Conservation (phyloP, 192 early-diverging fungal genomes). For the Coemansia sp. region DNA sequence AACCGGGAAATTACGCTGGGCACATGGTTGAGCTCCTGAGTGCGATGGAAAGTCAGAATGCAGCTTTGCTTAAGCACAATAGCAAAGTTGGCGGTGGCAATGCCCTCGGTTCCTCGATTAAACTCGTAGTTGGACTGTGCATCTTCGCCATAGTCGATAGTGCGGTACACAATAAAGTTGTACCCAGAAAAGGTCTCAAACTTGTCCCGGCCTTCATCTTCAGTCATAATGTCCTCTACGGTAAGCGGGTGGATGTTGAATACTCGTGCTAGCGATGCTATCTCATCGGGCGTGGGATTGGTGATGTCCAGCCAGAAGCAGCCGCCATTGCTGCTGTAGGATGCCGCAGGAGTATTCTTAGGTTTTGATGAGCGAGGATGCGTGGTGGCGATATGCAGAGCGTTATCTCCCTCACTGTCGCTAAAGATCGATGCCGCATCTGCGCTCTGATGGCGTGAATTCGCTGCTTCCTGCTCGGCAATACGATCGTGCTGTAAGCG, state of each 20-base stretch:
- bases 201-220: conserved; percentile 90
- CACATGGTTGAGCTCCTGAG: conserved; percentile 57
- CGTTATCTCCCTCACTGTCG: conserved; percentile 13
- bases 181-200: conserved; percentile 83
- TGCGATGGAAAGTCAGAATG: conserved; percentile 48
- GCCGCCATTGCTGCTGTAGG: conserved; percentile 16
- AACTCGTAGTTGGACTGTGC: conserved; percentile 44
- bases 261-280: conserved; percentile 60
- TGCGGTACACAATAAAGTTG: conserved; percentile 83
- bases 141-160: conserved; percentile 63
- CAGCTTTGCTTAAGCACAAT: conserved; percentile 34
- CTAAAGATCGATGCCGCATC: not conserved
- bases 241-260: conserved; percentile 79
- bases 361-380: not conserved
- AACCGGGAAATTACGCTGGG: conserved; percentile 52
- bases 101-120: conserved; percentile 58
- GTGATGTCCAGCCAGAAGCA: conserved; percentile 80
- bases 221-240: conserved; percentile 83
- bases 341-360: not conserved
- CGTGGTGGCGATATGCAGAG: conserved; percentile 2
- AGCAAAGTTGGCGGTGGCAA: conserved; percentile 60
- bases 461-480: conserved; percentile 7
- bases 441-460: not conserved
- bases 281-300: conserved; percentile 60
- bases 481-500: conserved; percentile 23